Evolutionary conservation across 371 early-diverging fungal genomes (phyloP), one percentile per base, ranked within the genome.

Genomic region (Rhizomucor miehei): DNA sequence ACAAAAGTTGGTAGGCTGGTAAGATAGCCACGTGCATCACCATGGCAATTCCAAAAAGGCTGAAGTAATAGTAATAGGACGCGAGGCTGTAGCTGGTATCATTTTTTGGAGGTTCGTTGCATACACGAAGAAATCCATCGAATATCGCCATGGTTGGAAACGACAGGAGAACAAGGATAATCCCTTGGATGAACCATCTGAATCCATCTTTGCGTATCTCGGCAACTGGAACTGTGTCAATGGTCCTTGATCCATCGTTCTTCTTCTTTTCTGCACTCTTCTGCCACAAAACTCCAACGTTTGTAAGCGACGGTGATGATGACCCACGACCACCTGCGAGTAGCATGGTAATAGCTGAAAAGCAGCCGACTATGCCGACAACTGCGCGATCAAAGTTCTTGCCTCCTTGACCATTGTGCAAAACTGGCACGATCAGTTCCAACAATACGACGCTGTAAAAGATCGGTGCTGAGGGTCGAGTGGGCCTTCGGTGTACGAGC

Each of bases 111-210:
- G 69, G 69, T 10, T 45, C 54, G 1, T 24, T 41, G 41, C 69
- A 69, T 1, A 58, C 57, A 14, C 65, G 56, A 5, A 69, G 21
- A 45, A 64, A 65, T 1, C 65, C 65, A 34, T 69, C 69, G 21
- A 56, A 21, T 2, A 57, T 43, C 13, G 62, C 29, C 59, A 69
- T 65, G 9, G 56, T 29, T 3, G 69, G 69, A 1, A 69, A 52
- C 12, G 51, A 65, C 13, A 69, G 3, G 0, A 52, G 3, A 1
- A 57, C n/a, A 21, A 55, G 48, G n/a, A 40, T 40, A 12, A 60
- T 6, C 1, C 60, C 52, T 4, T 48, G 49, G 1, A 53, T 14
- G 1, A 63, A 23, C 52, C 57, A 63, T 14, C 25, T 24, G 4
- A 44, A 21, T 0, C 57, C 57, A 51, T 67, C 40, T 1, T 17